Evolutionary conservation across 305 asterid genomes (phyloP), one percentile per base, ranked within the genome.

Genomic region (Stenogyne calaminthoides): DNA sequence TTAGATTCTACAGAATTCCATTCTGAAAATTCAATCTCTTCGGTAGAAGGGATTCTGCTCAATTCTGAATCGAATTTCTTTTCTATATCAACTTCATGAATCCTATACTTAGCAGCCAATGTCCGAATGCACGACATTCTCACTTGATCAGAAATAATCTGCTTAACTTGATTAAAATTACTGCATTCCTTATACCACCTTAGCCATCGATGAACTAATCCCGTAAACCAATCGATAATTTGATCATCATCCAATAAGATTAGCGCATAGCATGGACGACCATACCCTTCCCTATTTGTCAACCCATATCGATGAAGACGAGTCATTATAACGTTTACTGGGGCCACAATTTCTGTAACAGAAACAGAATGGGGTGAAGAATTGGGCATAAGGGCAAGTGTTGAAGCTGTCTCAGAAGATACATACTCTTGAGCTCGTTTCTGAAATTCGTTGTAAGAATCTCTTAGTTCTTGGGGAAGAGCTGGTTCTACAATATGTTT

Each of bases 81-180:
- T 85, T 90, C 98, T 72, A 95, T 90, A 70, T 76, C 88, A 25
- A 46, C 74, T 80, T 92, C 99, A 51, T 90, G 88, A 44, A 88
- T 88, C 74, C 90, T 89, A 46, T 90, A 88, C 71, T 92, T 90
- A 2, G 84, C 88, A 0, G 96, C 92, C 60, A 90, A 65, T 19
- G 96, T 90, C 40, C 92, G 69, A 20, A 91, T 79, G 87, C 98
- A 94, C 3, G 96, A 87, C 87, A 87, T 83, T 54, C 95, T 80
- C 67, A 94, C 69, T 80, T 90, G 92, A 69, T 85, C 65, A 9
- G 89, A 88, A 39, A 94, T 85, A 18, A 88, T 76, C 52, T 72
- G 80, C 80, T 88, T 92, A 70, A 94, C 86, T 76, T 90, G 90
- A 64, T 34, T 60, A 15, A 87, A 84, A 78, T 94, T 94, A 75